phyloP scores from a whole-genome alignment of 73 alveolate species.

The Tetrahymena borealis region DNA sequence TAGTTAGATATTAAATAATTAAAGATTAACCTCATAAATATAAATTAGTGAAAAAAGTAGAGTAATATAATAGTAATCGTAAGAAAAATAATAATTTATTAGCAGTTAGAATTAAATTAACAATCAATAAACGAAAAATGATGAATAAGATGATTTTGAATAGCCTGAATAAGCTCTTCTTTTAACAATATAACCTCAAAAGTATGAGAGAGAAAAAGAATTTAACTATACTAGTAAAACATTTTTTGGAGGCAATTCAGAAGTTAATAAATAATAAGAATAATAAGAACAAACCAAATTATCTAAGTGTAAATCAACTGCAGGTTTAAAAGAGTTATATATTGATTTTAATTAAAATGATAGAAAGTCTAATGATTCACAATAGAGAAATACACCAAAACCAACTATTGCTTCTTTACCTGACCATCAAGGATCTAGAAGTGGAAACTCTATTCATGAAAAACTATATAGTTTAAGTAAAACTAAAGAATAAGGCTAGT shows the following conservation, averaged over 20 bases:
- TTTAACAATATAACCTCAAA: neutral
- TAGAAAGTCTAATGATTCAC: neutral
- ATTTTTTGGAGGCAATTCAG: neutral
- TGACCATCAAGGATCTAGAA: neutral
- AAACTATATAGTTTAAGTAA: neutral
- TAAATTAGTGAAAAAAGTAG: no score
- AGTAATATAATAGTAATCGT: no score
- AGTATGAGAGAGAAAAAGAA: neutral
- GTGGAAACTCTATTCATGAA: neutral
- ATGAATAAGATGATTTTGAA: neutral
- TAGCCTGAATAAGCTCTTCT: neutral
- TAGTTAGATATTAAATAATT: neutral
- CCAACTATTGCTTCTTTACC: neutral
- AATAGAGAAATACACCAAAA: neutral
- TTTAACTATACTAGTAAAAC: neutral
- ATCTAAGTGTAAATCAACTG: neutral
- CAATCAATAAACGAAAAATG: no score
- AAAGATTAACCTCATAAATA: no score
- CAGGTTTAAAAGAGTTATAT: neutral
- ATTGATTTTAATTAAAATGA: neutral
- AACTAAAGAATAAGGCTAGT: neutral
- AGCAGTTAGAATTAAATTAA: no score
- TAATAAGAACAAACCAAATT: neutral
- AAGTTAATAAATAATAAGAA: neutral
- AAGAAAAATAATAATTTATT: no score